phyloP scores from a whole-genome alignment of 2,329 filamentous ascomycete species.

The Penicillium frequentans region DNA sequence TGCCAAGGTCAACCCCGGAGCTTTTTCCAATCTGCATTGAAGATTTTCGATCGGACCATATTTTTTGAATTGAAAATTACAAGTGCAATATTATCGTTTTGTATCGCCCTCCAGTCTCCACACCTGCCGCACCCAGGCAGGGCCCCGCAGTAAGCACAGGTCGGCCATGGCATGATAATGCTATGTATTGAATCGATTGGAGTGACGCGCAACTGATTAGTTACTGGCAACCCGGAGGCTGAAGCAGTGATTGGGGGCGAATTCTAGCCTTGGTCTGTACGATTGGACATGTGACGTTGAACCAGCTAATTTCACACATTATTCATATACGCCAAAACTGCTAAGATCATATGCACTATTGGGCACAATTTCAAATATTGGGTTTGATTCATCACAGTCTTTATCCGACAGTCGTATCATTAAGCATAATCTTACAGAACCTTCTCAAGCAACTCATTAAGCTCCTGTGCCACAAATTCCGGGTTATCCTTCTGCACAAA shows the following conservation, averaged over 20 bases:
- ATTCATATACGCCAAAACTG: background rate
- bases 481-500: slow-evolving; percentile 59
- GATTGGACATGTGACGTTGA: background rate
- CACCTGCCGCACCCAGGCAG: no score
- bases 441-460: background rate
- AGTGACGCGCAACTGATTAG: background rate
- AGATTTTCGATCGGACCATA: no score
- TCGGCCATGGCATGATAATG: background rate
- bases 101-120: no score
- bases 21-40: no score
- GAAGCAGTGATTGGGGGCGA: background rate
- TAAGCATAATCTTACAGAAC: background rate
- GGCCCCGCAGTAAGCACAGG: background rate
- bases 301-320: background rate
- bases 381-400: background rate
- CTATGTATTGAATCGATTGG: background rate
- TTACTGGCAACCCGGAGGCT: background rate
- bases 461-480: slow-evolving; percentile 40
- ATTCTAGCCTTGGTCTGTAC: background rate
- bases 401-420: background rate
- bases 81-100: no score
- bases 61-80: no score
- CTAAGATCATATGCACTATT: background rate
- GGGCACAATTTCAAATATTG: background rate
- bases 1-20: no score